phyloP scores from a whole-genome alignment of 129 eudicot genomes.

The Pseudognaphalium luteoalbum region DNA sequence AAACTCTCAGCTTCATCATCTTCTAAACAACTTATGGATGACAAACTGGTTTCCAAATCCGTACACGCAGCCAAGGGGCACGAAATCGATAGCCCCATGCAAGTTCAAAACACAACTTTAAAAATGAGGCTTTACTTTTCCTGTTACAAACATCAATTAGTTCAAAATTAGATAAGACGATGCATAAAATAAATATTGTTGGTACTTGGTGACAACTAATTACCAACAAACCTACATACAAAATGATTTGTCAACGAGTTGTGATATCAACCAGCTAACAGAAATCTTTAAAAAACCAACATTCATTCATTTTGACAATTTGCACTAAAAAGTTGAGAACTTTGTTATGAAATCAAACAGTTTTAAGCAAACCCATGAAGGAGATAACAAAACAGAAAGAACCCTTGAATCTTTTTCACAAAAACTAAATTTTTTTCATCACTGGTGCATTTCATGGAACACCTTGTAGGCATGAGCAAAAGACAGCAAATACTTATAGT shows the following conservation, averaged over 20 bases:
- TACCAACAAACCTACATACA: constrained; percentile 25
- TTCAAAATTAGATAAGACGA: constrained; percentile 11
- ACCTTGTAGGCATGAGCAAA: constrained; percentile 21
- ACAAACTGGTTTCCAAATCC: constrained; percentile 55
- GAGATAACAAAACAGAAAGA: background rate
- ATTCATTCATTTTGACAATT: constrained; percentile 1
- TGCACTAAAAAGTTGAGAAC: background rate
- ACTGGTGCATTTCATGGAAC: constrained; percentile 10
- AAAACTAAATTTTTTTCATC: background rate
- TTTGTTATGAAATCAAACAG: background rate
- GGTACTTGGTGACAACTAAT: constrained; percentile 21
- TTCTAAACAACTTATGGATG: constrained; percentile 24
- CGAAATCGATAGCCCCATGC: constrained; percentile 83
- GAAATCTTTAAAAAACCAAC: constrained; percentile 11
- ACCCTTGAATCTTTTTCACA: constrained; percentile 4
- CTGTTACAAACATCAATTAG: constrained; percentile 33
- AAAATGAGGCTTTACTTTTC: constrained; percentile 26
- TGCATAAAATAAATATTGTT: background rate
- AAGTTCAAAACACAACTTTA: constrained; percentile 27
- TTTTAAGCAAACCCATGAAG: background rate
- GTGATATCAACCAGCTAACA: constrained; percentile 21
- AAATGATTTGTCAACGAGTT: constrained; percentile 28
- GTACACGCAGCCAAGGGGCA: constrained; percentile 51
- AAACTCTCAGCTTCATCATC: constrained; percentile 44
- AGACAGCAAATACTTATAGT: background rate